A percentile compares a stretch with the other conserved stretches of the same genome.
Evolutionary conservation across 116 monocot species (phyloP).

Genomic region (Dioscorea cayenensis): DNA sequence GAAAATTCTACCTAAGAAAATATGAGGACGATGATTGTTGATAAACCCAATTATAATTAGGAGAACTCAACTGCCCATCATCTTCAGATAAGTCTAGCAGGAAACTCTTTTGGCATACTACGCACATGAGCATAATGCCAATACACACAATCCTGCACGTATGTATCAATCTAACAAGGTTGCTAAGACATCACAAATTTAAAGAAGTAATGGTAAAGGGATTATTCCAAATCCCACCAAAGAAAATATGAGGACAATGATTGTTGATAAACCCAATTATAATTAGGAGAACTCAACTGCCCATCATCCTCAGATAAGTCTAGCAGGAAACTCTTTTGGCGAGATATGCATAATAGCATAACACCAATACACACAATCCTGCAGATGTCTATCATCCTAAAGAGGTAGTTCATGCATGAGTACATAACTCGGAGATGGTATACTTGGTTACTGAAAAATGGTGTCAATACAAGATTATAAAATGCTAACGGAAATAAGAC

Average conservation of each 20-base stretch:
- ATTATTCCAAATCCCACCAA: no score
- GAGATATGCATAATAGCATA: background rate
- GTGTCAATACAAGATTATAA: no score
- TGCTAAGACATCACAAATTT: no score
- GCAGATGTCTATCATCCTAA: background rate
- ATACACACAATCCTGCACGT: background rate
- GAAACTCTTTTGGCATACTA: background rate
- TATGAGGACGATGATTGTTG: background rate
- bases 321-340: background rate
- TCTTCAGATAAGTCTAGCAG: background rate
- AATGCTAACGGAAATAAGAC: background rate
- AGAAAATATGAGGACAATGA: background rate
- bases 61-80: background rate
- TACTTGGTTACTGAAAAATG: no score
- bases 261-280: background rate
- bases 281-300: background rate
- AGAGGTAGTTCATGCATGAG: background rate
- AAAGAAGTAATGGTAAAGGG: no score
- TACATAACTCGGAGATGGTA: no score
- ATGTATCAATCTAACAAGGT: no score
- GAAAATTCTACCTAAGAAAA: background rate
- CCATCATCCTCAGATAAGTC: background rate
- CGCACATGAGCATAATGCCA: background rate
- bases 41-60: background rate
- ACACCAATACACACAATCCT: background rate